Evolutionary conservation across 176 grass and related monocot genomes (phyloP).

Genomic region (Elymus sibiricus): DNA sequence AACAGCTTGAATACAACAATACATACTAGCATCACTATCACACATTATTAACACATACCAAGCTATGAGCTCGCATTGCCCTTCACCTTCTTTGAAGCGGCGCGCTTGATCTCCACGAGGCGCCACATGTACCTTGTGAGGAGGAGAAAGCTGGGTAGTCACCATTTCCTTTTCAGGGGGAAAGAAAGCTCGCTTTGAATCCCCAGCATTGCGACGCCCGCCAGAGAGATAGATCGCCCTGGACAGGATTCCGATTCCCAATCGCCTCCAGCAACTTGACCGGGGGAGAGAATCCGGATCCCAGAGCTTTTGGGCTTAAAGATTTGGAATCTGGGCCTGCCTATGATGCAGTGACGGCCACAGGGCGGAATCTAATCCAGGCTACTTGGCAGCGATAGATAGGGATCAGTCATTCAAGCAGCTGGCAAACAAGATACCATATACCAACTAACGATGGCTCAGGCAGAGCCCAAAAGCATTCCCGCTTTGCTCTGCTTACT

Average conservation of each 20-base stretch:
- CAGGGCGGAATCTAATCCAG: not conserved
- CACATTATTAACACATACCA: conserved; percentile 25
- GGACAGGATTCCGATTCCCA: not conserved
- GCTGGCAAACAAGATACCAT: not conserved
- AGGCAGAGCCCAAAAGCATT: not conserved
- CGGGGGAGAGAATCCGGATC: not conserved
- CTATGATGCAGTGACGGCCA: not conserved
- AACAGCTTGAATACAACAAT: conserved; percentile 3
- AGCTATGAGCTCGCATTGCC: conserved; percentile 26
- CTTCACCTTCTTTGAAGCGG: conserved; percentile 32
- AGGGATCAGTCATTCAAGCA: not conserved
- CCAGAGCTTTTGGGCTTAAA: not conserved
- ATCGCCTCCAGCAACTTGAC: not conserved
- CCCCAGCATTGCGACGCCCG: not conserved
- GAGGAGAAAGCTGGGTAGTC: not conserved
- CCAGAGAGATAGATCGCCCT: not conserved
- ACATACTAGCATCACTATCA: not conserved
- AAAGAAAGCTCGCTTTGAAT: not conserved
- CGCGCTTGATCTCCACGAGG: conserved; percentile 46
- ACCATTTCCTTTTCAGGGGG: not conserved
- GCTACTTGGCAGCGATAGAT: not conserved
- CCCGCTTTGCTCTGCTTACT: not conserved
- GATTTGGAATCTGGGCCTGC: not conserved
- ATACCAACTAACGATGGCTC: not conserved
- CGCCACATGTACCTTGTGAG: conserved; percentile 48